Conservation (phyloP, 108 stramenopile species). For the Skeletonema menzelii region DNA sequence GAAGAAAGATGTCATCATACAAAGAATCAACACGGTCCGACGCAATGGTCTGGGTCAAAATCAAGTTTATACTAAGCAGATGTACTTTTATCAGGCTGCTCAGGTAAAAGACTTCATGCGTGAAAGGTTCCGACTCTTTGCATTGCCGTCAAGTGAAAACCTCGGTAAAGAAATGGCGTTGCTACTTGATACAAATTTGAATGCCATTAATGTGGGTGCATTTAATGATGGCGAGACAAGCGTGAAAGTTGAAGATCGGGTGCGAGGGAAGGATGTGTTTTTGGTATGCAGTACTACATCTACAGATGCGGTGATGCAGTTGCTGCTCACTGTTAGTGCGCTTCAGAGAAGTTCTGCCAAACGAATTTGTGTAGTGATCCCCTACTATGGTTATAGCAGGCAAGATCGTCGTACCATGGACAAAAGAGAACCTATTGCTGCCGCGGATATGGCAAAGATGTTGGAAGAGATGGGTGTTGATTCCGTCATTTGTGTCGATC, state of each 20-base stretch:
- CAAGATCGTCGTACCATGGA: constrained; percentile 67
- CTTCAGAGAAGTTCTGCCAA: constrained; percentile 79
- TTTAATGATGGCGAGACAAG: constrained; percentile 84
- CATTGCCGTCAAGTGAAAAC: constrained; percentile 63
- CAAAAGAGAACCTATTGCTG: constrained; percentile 80
- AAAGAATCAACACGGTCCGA: constrained; percentile 16
- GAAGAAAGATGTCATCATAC: constrained; percentile 5
- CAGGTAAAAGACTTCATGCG: constrained; percentile 51
- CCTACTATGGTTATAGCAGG: constrained; percentile 88
- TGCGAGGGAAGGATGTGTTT: constrained; percentile 84
- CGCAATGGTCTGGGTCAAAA: constrained; percentile 12
- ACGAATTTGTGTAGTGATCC: constrained; percentile 81
- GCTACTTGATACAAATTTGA: constrained; percentile 67
- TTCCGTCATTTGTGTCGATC: constrained; percentile 81
- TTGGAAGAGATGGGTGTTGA: constrained; percentile 89
- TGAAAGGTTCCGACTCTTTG: constrained; percentile 68
- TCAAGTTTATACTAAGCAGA: constrained; percentile 74
- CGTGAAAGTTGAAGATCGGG: constrained; percentile 62
- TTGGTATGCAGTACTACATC: constrained; percentile 71
- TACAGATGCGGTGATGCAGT: constrained; percentile 76
- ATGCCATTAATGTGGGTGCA: constrained; percentile 60
- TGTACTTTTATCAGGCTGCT: constrained; percentile 78
- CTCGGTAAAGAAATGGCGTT: constrained; percentile 80
- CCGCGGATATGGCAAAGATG: constrained; percentile 82
- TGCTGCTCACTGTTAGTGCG: constrained; percentile 73